phyloP scores from a whole-genome alignment of 2,329 filamentous ascomycete species.

The Tympanopsis confertula region DNA sequence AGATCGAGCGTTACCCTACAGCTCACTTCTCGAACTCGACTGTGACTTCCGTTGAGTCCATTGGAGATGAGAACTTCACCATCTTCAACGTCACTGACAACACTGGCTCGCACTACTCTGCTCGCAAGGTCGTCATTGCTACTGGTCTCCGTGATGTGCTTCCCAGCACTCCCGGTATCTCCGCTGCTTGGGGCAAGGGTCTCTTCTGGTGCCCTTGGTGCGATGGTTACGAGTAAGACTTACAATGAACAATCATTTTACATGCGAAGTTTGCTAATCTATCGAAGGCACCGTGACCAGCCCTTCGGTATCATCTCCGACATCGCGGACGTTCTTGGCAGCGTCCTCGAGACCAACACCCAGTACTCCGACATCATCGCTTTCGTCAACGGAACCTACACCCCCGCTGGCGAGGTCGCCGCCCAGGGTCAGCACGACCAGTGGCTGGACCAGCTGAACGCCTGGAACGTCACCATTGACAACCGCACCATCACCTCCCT shows the following conservation, averaged over 20 bases:
- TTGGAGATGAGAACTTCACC: constrained; percentile 27
- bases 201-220: constrained; percentile 57
- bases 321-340: constrained; percentile 27
- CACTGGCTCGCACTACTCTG: constrained; percentile 21
- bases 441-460: constrained; percentile 35
- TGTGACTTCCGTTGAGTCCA: constrained; percentile 22
- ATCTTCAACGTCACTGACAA: constrained; percentile 30
- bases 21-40: constrained; percentile 38
- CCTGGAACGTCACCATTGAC: constrained; percentile 39
- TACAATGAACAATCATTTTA: no score
- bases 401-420: constrained; percentile 21
- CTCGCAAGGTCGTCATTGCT: constrained; percentile 43
- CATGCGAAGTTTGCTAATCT: no score
- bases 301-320: constrained; percentile 37
- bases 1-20: constrained; percentile 37
- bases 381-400: constrained; percentile 49
- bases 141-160: constrained; percentile 44
- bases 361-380: constrained; percentile 42
- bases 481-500: constrained; percentile 40
- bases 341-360: constrained; percentile 39
- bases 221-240: constrained; percentile 49
- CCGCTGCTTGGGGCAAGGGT: constrained; percentile 43
- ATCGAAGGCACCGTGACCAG: constrained; percentile 49
- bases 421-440: constrained; percentile 26
- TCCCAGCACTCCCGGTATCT: constrained; percentile 39